Evolutionary conservation across 2,329 filamentous ascomycete genomes (phyloP).

Genomic region (Fusarium vanettenii): DNA sequence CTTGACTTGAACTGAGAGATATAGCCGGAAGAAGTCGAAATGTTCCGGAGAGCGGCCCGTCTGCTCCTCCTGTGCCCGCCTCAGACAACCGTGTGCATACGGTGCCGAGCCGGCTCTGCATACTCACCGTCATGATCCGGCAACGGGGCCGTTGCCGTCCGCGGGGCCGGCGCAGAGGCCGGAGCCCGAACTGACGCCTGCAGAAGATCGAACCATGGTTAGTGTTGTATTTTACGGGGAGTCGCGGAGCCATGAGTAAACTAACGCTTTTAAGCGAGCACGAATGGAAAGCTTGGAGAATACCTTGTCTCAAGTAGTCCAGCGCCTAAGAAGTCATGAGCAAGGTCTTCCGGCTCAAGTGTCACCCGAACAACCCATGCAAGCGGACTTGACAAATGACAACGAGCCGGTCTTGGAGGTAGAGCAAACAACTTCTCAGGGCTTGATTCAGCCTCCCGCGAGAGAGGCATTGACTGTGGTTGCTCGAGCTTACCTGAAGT

Average conservation of each 20-base stretch:
- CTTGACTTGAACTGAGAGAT: slow-evolving; percentile 34
- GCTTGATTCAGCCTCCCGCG: neutral
- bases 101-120: neutral
- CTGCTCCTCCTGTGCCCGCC: slow-evolving; percentile 7
- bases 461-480: neutral
- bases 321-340: neutral
- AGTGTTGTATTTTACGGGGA: neutral
- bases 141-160: neutral
- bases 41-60: slow-evolving; percentile 16
- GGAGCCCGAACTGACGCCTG: neutral
- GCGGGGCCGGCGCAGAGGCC: neutral
- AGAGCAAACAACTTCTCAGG: too few species aligned
- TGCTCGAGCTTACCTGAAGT: slow-evolving; percentile 2
- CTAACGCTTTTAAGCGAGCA: neutral
- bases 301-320: neutral
- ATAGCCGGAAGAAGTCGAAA: slow-evolving; percentile 13
- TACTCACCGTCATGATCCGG: neutral
- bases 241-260: neutral
- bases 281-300: neutral
- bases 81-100: slow-evolving; percentile 2
- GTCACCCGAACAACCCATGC: neutral
- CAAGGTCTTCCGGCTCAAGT: neutral
- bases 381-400: neutral
- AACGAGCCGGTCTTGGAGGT: neutral
- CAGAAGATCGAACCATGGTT: neutral